Evolutionary conservation across 2,329 filamentous ascomycete species (phyloP).

Genomic region (Seiridium cupressi): DNA sequence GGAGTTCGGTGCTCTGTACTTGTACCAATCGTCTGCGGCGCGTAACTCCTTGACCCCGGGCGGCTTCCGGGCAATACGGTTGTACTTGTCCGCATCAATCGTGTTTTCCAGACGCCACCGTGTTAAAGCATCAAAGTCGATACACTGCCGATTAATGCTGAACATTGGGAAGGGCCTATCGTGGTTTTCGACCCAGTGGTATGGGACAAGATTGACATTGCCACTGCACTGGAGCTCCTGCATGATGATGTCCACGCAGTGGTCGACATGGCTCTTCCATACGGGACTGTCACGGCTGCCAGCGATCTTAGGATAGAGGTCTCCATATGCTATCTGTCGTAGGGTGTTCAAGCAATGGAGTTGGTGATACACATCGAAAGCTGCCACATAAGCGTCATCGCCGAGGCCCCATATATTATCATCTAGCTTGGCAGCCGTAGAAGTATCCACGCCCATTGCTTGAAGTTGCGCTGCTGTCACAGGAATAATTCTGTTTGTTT

Average conservation of each 20-base stretch:
- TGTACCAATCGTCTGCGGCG: not conserved
- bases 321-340: constrained; percentile 21
- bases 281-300: not conserved
- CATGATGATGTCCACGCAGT: constrained; percentile 33
- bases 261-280: constrained; percentile 24
- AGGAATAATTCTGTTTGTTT: constrained; percentile 4
- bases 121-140: constrained; percentile 20
- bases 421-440: constrained; percentile 21
- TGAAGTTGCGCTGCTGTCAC: constrained; percentile 17
- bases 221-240: constrained; percentile 32
- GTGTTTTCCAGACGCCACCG: constrained; percentile 11
- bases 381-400: constrained; percentile 27
- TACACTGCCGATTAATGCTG: constrained; percentile 30
- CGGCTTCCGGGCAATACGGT: not conserved
- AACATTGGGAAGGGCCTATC: constrained; percentile 29
- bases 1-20: too few relatives aligned
- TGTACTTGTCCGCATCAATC: not conserved
- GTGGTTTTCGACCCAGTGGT: constrained; percentile 29
- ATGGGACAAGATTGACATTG: constrained; percentile 30
- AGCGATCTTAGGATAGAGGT: constrained; percentile 13
- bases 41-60: not conserved
- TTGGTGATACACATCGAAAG: constrained; percentile 18
- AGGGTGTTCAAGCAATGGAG: constrained; percentile 16
- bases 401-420: constrained; percentile 29
- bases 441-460: constrained; percentile 28